These are phyloP conservation scores for Coprinopsis sp. DNA, from an alignment of 768 basidiomycete species.

Conservation along the genomic window DNA sequence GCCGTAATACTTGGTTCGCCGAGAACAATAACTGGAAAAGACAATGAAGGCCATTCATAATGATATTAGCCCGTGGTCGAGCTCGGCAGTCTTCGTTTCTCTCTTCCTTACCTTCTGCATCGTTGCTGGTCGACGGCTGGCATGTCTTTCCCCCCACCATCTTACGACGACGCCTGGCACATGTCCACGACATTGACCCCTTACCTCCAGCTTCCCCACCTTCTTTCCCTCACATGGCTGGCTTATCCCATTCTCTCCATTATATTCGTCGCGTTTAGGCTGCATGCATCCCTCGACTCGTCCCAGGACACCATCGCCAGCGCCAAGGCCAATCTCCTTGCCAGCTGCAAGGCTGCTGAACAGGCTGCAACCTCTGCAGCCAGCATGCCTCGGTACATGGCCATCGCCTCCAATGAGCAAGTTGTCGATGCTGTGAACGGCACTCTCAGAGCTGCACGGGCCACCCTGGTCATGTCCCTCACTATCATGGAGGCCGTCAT, in stretches of 20 bases:
- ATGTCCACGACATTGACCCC: constrained; percentile 53
- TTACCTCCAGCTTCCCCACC: constrained; percentile 78
- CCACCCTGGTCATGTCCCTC: constrained; percentile 64
- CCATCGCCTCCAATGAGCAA: constrained; percentile 76
- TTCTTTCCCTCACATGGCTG: constrained; percentile 86
- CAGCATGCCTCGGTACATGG: constrained; percentile 86
- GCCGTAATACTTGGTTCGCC: too few species aligned
- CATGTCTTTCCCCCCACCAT: constrained; percentile 45
- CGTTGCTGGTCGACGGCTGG: constrained; percentile 48
- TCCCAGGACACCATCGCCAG: constrained; percentile 62
- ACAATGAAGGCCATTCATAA: background rate
- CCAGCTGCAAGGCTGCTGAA: constrained; percentile 85
- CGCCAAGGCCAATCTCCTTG: constrained; percentile 71
- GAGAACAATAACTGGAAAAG: too few species aligned
- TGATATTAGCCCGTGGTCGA: background rate
- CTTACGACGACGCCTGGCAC: constrained; percentile 54
- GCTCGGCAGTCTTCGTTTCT: constrained; percentile 10
- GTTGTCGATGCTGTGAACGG: constrained; percentile 76
- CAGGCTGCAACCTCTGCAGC: constrained; percentile 75
- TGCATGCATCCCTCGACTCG: constrained; percentile 67
- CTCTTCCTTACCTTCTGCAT: constrained; percentile 21
- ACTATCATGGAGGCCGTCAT: constrained; percentile 85
- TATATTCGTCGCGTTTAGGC: constrained; percentile 79
- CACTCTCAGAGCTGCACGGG: constrained; percentile 71
- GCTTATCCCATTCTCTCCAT: constrained; percentile 89